Percentiles rank a stretch among this genome's conserved stretches.
Evolutionary conservation across 345 rosid species (phyloP).

Genomic region (Capsella bursapastoris): DNA sequence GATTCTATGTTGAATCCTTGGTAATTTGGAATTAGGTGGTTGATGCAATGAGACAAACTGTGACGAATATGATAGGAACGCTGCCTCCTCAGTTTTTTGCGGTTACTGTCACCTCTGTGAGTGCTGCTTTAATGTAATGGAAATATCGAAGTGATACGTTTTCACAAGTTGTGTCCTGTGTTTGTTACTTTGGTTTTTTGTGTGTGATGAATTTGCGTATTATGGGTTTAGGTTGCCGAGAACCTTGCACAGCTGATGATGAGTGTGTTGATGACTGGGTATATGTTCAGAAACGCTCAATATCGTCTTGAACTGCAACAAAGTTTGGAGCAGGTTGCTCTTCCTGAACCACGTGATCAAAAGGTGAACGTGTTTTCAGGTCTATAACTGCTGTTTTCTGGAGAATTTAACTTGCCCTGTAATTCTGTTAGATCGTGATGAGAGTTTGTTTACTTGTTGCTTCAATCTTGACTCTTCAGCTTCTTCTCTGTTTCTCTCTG

Average conservation of each 20-base stretch:
- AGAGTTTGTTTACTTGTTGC: background rate
- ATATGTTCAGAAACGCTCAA: constrained; percentile 94
- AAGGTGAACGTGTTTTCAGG: constrained; percentile 48
- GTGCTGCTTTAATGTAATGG: constrained; percentile 35
- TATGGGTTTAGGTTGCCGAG: constrained; percentile 79
- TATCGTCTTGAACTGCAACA: constrained; percentile 90
- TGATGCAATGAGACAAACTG: constrained; percentile 97
- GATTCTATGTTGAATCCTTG: background rate
- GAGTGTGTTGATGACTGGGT: constrained; percentile 96
- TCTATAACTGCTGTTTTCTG: background rate
- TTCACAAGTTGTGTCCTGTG: background rate
- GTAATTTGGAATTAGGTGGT: constrained; percentile 59
- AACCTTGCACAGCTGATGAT: constrained; percentile 98
- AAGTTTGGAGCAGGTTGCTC: constrained; percentile 88
- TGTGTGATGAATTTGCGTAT: background rate
- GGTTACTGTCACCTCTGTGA: constrained; percentile 80
- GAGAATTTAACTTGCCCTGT: background rate
- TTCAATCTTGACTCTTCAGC: background rate
- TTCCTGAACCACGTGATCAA: constrained; percentile 71
- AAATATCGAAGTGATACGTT: background rate
- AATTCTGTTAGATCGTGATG: background rate
- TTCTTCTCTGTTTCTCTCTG: background rate
- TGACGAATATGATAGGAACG: constrained; percentile 94
- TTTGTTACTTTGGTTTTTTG: background rate
- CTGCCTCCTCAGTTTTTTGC: constrained; percentile 91